Evolutionary conservation across 306 rosid genomes (phyloP), one percentile per base, ranked within the genome.

Genomic region (Glycyrrhiza uralensis): DNA sequence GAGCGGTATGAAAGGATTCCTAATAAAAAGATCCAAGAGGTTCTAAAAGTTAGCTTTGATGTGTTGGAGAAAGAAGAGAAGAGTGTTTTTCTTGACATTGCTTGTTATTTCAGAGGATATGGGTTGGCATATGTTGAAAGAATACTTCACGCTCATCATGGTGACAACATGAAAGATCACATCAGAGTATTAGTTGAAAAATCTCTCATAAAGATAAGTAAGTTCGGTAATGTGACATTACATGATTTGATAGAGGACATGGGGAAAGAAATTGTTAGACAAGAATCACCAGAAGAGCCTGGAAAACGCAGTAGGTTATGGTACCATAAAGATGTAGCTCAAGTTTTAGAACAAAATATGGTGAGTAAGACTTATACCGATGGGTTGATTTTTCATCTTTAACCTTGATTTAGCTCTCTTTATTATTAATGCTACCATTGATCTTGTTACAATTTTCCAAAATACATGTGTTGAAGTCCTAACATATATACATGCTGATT

Each of bases 41-140:
- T 62, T 2, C 63, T 74, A 33, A 14, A 65, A 66, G 18, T 66
- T 45, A 76, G 69, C 30, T 76, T 18, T 56, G 72, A 76, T 66
- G 47, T 6, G 22, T 66, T 76, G 18, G 74, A 55, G 7, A 36
- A 41, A 4, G 39, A 52, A 7, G 74, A 65, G 38, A 39, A 65
- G 7, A 36, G 5, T 19, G 7, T 29, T 29, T 65, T 75, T 19
- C 74, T 75, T 41, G 67, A 75, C 15, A 63, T 65, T 47, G 58
- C 74, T 1, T 33, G 61, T 49, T 50, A 12, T 7, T 68, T 68
- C 2, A 50, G 32, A 12, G 32, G 35, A 32, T 13, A 11, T 50
- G 1, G 0, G 7, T 33, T 19, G 49, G 26, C 0, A 18, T 0
- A 19, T 0, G n/a, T 68, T 0, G 9, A 68, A 68, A 19, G 2